Conservation (phyloP, 2,329 filamentous ascomycete species). For the Colletotrichum eremochloae region DNA sequence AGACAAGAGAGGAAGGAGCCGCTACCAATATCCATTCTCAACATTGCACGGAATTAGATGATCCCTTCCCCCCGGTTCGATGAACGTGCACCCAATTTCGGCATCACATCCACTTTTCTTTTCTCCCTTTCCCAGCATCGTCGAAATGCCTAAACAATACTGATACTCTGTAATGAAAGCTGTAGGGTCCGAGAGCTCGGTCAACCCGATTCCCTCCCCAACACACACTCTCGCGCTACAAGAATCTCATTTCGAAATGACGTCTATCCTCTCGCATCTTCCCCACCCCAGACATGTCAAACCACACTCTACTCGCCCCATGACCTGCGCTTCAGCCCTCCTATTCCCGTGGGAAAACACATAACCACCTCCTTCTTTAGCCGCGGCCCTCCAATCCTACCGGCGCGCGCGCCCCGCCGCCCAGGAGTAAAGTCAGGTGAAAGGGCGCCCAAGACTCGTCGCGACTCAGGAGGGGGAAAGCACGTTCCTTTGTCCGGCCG, state of each 20-base stretch:
- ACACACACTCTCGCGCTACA: neutral
- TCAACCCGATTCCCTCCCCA: neutral
- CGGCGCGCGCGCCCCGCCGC: no score
- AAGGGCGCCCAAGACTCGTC: constrained; percentile 1
- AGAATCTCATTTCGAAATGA: neutral
- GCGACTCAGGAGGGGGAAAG: neutral
- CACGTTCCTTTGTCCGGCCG: neutral
- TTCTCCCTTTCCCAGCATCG: neutral
- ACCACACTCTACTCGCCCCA: neutral
- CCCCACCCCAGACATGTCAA: neutral
- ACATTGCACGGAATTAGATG: neutral
- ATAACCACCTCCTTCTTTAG: no score
- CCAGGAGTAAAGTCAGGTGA: neutral
- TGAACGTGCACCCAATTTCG: neutral
- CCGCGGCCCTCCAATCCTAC: no score
- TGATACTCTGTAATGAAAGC: neutral
- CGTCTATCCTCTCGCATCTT: neutral
- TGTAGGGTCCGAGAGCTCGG: neutral
- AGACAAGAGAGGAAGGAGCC: no score
- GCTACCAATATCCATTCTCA: neutral
- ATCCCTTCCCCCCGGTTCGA: neutral
- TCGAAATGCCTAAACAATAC: neutral
- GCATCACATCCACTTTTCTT: neutral
- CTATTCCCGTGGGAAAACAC: neutral
- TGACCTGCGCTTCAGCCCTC: neutral